Evolutionary conservation across 345 rosid genomes (phyloP).

Genomic region (Limnanthes douglasii): DNA sequence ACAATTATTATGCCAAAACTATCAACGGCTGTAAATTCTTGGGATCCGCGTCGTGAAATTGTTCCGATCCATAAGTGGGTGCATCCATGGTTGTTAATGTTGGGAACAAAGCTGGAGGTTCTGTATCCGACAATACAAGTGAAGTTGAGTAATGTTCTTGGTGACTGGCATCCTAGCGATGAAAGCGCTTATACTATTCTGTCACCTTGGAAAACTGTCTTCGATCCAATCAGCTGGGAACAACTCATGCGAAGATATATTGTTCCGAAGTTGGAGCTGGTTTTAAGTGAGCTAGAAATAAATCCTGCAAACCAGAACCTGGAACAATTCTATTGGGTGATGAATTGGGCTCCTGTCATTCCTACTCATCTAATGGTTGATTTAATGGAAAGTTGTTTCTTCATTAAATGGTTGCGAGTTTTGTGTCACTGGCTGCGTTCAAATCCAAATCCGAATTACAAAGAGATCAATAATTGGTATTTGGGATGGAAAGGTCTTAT

Average conservation of each 20-base stretch:
- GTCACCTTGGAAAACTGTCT: constrained; percentile 88
- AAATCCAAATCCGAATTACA: constrained; percentile 50
- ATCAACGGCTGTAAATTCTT: constrained; percentile 58
- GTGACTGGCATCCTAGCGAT: constrained; percentile 91
- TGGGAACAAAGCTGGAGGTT: constrained; percentile 69
- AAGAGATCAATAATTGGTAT: constrained; percentile 73
- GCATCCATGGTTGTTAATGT: constrained; percentile 85
- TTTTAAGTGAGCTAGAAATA: constrained; percentile 64
- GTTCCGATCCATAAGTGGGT: constrained; percentile 91
- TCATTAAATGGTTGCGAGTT: constrained; percentile 77
- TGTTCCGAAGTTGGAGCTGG: constrained; percentile 83
- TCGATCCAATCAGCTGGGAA: constrained; percentile 85
- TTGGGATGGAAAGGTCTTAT: constrained; percentile 65
- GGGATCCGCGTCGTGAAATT: constrained; percentile 75
- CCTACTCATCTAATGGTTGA: constrained; percentile 88
- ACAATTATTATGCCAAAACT: constrained; percentile 62
- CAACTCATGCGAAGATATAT: constrained; percentile 73
- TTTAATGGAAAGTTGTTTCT: constrained; percentile 77
- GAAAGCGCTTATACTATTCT: constrained; percentile 67
- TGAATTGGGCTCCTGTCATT: constrained; percentile 69
- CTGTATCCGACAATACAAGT: constrained; percentile 60
- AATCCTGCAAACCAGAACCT: constrained; percentile 72
- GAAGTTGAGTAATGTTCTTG: constrained; percentile 77
- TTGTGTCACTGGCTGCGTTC: constrained; percentile 69
- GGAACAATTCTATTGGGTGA: constrained; percentile 65